These are phyloP conservation scores for Amorphotheca resinae DNA, from an alignment of 495 filamentous ascomycete species.

Conservation along the genomic window DNA sequence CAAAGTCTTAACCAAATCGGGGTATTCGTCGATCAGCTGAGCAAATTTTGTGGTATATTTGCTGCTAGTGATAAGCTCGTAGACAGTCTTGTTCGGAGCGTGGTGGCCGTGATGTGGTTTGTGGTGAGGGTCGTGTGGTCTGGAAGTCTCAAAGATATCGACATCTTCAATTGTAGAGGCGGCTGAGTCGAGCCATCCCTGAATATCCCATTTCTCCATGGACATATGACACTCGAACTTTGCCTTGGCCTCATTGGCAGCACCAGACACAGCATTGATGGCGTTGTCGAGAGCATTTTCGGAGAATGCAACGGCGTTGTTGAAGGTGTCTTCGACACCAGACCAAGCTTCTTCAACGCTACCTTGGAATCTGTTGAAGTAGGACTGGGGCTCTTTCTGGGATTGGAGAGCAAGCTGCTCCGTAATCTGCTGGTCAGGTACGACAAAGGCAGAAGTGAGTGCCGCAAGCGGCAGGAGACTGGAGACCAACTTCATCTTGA, in stretches of 20 bases:
- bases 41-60: conserved; percentile 68
- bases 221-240: conserved; percentile 23
- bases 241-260: conserved; percentile 24
- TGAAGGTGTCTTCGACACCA: conserved; percentile 24
- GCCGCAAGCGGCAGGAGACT: conserved; percentile 39
- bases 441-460: conserved; percentile 43
- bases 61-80: conserved; percentile 58
- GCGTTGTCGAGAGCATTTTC: conserved; percentile 37
- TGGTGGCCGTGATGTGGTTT: conserved; percentile 17
- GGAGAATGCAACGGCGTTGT: conserved; percentile 23
- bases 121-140: conserved; percentile 11
- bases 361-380: conserved; percentile 27
- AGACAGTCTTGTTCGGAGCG: conserved; percentile 53
- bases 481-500: conserved; percentile 19
- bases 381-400: conserved; percentile 21
- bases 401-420: conserved; percentile 30
- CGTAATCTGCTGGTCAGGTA: conserved; percentile 40
- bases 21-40: conserved; percentile 54
- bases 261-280: conserved; percentile 24
- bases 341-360: conserved; percentile 25
- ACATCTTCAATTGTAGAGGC: conserved; percentile 19
- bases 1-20: conserved; percentile 55
- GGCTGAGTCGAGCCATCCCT: conserved; percentile 28
- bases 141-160: conserved; percentile 17
- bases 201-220: conserved; percentile 26